phyloP scores from a whole-genome alignment of 2,329 filamentous ascomycete species.

The Lithohypha guttulata region DNA sequence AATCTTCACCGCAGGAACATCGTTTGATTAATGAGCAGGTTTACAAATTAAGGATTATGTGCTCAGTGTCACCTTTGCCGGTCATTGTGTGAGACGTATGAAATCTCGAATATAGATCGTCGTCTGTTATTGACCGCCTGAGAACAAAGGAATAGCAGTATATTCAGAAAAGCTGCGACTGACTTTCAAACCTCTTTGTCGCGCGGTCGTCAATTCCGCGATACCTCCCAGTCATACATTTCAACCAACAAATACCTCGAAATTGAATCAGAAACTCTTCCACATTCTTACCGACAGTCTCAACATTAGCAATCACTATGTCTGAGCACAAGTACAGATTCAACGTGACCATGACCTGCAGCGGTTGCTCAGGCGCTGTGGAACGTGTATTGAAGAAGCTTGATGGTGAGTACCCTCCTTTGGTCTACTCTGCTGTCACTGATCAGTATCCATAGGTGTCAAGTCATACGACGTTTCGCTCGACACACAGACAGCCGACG shows the following conservation, averaged over 20 bases:
- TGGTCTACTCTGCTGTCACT: conserved; percentile 11
- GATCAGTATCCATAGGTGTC: conserved; percentile 51
- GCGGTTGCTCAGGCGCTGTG: conserved; percentile 89
- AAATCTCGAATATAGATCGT: too few species aligned
- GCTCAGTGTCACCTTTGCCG: neutral
- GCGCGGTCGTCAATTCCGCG: too few species aligned
- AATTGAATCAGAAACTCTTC: neutral
- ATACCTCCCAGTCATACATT: too few species aligned
- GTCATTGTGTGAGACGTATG: too few species aligned
- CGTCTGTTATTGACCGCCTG: too few species aligned
- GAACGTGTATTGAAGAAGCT: conserved; percentile 87
- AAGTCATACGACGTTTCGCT: conserved; percentile 80
- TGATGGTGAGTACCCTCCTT: conserved; percentile 50
- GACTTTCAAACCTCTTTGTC: too few species aligned
- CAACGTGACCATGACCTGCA: conserved; percentile 85
- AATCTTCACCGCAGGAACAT: conserved; percentile 1
- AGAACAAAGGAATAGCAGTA: too few species aligned
- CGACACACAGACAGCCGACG: conserved; percentile 69
- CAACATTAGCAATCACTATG: too few species aligned
- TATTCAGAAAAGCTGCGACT: too few species aligned
- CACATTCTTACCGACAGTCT: too few species aligned
- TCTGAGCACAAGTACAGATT: conserved; percentile 88
- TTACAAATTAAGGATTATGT: neutral
- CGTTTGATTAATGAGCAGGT: conserved; percentile 4
- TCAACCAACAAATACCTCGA: too few species aligned